Conservation (phyloP, 257 asterid species). For the Rehmannia glutinosa region DNA sequence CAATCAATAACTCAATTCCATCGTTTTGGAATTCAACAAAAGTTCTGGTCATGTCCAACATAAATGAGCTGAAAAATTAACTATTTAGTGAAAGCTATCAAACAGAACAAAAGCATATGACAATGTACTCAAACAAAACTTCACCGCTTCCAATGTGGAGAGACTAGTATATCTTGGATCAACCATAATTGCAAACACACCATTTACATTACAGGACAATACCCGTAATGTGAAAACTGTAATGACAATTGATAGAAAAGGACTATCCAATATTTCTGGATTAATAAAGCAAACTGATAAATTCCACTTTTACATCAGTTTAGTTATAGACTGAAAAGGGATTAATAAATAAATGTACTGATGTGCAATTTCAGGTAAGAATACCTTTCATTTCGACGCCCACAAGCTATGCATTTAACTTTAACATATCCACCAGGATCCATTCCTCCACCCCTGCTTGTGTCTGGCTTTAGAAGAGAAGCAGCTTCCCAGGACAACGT, state of each 20-base stretch:
- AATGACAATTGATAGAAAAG: constrained; percentile 1
- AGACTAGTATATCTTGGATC: constrained; percentile 1
- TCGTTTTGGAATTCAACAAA: constrained; percentile 1
- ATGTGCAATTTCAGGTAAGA: not conserved
- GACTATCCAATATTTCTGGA: not conserved
- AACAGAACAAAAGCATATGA: not conserved
- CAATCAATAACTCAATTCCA: not conserved
- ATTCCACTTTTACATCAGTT: constrained; percentile 9
- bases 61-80: not conserved
- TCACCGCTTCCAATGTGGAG: not conserved
- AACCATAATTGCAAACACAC: constrained; percentile 1
- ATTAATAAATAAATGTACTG: not conserved
- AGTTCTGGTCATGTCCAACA: constrained; percentile 6
- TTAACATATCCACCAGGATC: constrained; percentile 89
- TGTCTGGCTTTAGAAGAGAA: constrained; percentile 69
- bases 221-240: not conserved
- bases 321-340: constrained; percentile 6
- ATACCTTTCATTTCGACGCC: constrained; percentile 63
- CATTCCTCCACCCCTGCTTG: constrained; percentile 74
- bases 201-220: not conserved
- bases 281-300: constrained; percentile 1
- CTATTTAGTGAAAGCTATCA: constrained; percentile 7
- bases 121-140: not conserved
- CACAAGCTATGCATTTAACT: constrained; percentile 74
- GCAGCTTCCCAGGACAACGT: constrained; percentile 78